These are phyloP conservation scores for Suillus discolor DNA, from an alignment of 768 basidiomycete species.

Conservation along the genomic window DNA sequence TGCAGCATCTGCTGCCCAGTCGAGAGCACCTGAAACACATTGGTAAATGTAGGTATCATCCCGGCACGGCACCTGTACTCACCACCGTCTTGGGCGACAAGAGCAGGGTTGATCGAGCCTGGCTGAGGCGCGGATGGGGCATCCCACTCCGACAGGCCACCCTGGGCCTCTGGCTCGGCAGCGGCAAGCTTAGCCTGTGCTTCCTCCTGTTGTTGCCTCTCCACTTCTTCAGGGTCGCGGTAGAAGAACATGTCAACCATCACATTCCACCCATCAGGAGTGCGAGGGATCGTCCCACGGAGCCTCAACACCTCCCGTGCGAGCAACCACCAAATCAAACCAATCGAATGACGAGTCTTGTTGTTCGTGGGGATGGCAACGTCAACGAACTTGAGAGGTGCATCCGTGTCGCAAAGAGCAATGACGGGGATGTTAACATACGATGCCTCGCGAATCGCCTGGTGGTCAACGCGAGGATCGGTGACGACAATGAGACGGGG, in stretches of 20 bases:
- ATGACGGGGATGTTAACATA: constrained; percentile 99
- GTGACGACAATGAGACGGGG: constrained; percentile 98
- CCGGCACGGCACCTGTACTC: constrained; percentile 13
- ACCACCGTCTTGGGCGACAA: constrained; percentile 67
- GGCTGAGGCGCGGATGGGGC: constrained; percentile 65
- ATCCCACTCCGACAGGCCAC: constrained; percentile 69
- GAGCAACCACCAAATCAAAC: constrained; percentile 97
- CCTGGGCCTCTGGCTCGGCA: constrained; percentile 59
- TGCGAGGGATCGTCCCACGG: constrained; percentile 90
- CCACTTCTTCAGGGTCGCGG: constrained; percentile 98
- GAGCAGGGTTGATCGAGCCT: constrained; percentile 76
- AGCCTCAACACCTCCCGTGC: constrained; percentile 97
- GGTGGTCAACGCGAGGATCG: constrained; percentile 99
- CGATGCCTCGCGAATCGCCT: constrained; percentile 99
- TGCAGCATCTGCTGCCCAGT: constrained; percentile 76
- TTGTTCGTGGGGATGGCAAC: constrained; percentile 99
- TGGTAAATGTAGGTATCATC: constrained; percentile 6
- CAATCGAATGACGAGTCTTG: constrained; percentile 97
- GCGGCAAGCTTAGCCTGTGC: constrained; percentile 77
- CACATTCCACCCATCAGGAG: constrained; percentile 92
- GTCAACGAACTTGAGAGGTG: constrained; percentile 96
- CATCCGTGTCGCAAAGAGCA: constrained; percentile 98
- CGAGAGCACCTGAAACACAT: constrained; percentile 59
- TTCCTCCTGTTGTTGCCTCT: constrained; percentile 96
- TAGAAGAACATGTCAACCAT: constrained; percentile 99